Conservation (phyloP, 2,329 filamentous ascomycete genomes). For the Fusarium clavum region DNA sequence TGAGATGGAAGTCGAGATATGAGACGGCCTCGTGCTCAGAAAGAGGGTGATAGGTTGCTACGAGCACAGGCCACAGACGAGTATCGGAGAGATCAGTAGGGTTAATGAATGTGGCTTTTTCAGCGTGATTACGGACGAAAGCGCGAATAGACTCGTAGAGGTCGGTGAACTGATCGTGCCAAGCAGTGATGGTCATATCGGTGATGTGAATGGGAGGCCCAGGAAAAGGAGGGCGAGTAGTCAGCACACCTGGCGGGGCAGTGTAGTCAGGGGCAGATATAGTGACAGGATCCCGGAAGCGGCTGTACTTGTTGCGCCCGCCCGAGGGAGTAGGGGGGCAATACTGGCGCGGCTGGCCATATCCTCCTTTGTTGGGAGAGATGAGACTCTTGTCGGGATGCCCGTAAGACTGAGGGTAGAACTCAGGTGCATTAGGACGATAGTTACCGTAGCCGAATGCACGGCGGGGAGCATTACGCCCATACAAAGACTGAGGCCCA, state of each 20-base stretch:
- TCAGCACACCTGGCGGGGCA: conserved; percentile 28
- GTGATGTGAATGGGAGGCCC: conserved; percentile 52
- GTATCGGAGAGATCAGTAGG: conserved; percentile 47
- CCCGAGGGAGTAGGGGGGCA: conserved; percentile 50
- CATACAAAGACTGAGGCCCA: conserved; percentile 23
- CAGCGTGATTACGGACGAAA: conserved; percentile 53
- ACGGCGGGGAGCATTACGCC: conserved; percentile 44
- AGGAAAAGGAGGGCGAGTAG: conserved; percentile 32
- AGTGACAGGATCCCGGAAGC: conserved; percentile 45
- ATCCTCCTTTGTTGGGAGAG: conserved; percentile 37
- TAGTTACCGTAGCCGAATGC: conserved; percentile 49
- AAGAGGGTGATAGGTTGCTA: conserved; percentile 54
- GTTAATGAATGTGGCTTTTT: conserved; percentile 47
- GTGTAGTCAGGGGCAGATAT: conserved; percentile 34
- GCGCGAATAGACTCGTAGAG: conserved; percentile 52
- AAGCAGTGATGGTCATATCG: conserved; percentile 49
- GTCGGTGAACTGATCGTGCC: conserved; percentile 53
- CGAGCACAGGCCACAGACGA: conserved; percentile 53
- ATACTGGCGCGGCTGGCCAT: conserved; percentile 40
- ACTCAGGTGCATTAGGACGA: conserved; percentile 51
- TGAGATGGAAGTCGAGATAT: conserved; percentile 56
- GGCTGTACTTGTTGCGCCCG: conserved; percentile 46
- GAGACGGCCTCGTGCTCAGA: conserved; percentile 54
- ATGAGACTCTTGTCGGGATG: conserved; percentile 35
- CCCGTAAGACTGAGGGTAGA: conserved; percentile 46